Evolutionary conservation across 1,284 basidiomycete genomes (phyloP).

Genomic region (Ceratobasidium sp.): DNA sequence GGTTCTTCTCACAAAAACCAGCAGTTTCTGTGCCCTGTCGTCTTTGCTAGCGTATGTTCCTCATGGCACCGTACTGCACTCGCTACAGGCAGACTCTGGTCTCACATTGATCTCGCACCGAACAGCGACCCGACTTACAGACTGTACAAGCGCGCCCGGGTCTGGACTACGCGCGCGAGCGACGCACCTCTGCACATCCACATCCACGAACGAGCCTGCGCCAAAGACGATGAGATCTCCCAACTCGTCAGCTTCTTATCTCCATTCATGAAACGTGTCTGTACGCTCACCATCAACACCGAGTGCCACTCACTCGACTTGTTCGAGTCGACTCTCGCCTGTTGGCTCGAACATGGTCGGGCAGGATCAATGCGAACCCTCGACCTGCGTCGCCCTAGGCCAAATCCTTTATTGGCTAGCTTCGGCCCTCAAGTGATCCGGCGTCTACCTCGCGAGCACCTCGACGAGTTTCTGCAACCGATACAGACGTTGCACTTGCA

Average conservation of each 20-base stretch:
- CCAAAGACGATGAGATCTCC: slow-evolving; percentile 21
- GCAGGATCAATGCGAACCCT: slow-evolving; percentile 26
- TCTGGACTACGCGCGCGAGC: slow-evolving; percentile 2
- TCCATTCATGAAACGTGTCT: slow-evolving; percentile 10
- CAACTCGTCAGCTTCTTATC: slow-evolving; percentile 8
- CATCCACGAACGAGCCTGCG: slow-evolving; percentile 9
- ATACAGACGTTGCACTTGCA: slow-evolving; percentile 11
- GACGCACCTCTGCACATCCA: slow-evolving; percentile 26
- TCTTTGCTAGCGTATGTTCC: slow-evolving; percentile 12
- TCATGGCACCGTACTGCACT: slow-evolving; percentile 11
- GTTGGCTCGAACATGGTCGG: slow-evolving; percentile 14
- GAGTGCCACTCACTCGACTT: slow-evolving; percentile 28
- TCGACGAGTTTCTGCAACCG: slow-evolving; percentile 6
- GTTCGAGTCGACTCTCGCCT: slow-evolving; percentile 24
- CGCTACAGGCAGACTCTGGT: slow-evolving; percentile 1
- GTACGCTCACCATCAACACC: slow-evolving; percentile 5
- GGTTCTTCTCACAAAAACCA: not conserved
- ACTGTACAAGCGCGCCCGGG: slow-evolving; percentile 3
- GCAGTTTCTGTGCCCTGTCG: not conserved
- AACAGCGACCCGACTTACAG: slow-evolving; percentile 16
- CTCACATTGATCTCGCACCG: slow-evolving; percentile 25
- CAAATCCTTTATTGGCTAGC: slow-evolving; percentile 22
- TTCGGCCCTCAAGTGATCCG: slow-evolving; percentile 2
- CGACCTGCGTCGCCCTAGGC: not conserved
- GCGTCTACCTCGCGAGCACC: slow-evolving; percentile 10